A percentile compares a stretch with the other conserved stretches of the same genome.
Conservation (phyloP, 768 basidiomycete genomes). For the Boletus rubropictus region DNA sequence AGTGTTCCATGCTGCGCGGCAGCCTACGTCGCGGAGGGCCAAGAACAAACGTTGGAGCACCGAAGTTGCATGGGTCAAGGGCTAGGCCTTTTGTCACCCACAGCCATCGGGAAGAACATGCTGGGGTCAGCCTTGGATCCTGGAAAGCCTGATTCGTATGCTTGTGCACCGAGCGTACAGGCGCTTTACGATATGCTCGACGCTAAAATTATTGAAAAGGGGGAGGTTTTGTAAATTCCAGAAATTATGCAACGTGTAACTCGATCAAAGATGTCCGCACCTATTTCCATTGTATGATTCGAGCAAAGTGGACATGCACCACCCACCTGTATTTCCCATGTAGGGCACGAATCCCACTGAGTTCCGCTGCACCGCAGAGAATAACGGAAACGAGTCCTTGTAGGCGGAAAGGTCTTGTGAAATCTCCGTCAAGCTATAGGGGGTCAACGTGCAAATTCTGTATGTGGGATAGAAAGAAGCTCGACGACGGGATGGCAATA, state of each 20-base stretch:
- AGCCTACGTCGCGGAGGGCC: constrained; percentile 6
- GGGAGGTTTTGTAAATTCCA: constrained; percentile 14
- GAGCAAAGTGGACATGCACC: constrained; percentile 17
- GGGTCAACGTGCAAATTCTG: constrained; percentile 19
- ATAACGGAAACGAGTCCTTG: constrained; percentile 13
- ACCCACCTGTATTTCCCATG: constrained; percentile 22
- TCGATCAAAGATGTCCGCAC: constrained; percentile 15
- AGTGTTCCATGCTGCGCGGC: constrained; percentile 20
- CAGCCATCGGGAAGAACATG: constrained; percentile 9
- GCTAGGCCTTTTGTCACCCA: constrained; percentile 13
- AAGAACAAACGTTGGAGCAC: constrained; percentile 6
- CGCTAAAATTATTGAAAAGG: constrained; percentile 8
- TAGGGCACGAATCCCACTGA: constrained; percentile 14
- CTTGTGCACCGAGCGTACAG: constrained; percentile 10
- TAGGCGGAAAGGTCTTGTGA: constrained; percentile 9
- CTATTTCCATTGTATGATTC: constrained; percentile 9
- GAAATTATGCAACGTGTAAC: constrained; percentile 24
- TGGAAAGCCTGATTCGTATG: constrained; percentile 16
- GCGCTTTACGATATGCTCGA: constrained; percentile 19
- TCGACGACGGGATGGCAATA: constrained; percentile 4
- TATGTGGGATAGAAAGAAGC: constrained; percentile 17
- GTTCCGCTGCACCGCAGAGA: constrained; percentile 19
- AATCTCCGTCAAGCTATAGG: constrained; percentile 23
- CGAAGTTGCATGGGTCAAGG: constrained; percentile 24
- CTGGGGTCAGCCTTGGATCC: constrained; percentile 10